Conservation (phyloP, 2,329 filamentous ascomycete species). For the Stemphylium beticola region DNA sequence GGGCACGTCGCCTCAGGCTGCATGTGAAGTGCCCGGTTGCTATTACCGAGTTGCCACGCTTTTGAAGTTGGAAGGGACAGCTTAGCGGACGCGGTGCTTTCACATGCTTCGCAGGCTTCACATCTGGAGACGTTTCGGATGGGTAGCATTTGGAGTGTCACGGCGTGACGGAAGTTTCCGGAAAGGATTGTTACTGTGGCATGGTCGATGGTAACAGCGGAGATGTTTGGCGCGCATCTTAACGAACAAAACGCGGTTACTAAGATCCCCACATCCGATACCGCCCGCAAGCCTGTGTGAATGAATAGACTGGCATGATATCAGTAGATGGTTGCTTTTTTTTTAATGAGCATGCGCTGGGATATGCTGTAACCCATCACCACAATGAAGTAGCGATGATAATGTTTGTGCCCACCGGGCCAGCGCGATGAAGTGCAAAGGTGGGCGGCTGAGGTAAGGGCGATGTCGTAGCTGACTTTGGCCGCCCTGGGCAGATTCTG, state of each 20-base stretch:
- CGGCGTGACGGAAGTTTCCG: not conserved
- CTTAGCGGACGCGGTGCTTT: not conserved
- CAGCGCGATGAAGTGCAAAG: too few species aligned
- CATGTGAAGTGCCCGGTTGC: not conserved
- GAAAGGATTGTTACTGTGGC: not conserved
- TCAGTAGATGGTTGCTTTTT: too few species aligned
- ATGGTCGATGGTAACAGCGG: not conserved
- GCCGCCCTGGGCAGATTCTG: constrained; percentile 9
- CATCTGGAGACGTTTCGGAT: not conserved
- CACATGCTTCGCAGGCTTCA: not conserved
- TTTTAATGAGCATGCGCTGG: too few species aligned
- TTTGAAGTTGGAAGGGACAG: not conserved
- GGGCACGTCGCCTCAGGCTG: not conserved
- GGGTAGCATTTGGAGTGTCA: not conserved
- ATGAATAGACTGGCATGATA: too few species aligned
- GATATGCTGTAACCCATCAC: too few species aligned
- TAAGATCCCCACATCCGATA: not conserved
- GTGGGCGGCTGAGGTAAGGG: constrained; percentile 12
- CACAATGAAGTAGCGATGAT: too few species aligned
- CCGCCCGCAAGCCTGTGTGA: too few species aligned
- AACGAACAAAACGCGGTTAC: constrained; percentile 10
- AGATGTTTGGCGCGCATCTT: not conserved
- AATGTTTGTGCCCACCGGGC: too few species aligned
- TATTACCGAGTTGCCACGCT: not conserved
- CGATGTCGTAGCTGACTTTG: not conserved